Evolutionary conservation across 306 rosid genomes (phyloP).

Genomic region (Cicer judaicum): DNA sequence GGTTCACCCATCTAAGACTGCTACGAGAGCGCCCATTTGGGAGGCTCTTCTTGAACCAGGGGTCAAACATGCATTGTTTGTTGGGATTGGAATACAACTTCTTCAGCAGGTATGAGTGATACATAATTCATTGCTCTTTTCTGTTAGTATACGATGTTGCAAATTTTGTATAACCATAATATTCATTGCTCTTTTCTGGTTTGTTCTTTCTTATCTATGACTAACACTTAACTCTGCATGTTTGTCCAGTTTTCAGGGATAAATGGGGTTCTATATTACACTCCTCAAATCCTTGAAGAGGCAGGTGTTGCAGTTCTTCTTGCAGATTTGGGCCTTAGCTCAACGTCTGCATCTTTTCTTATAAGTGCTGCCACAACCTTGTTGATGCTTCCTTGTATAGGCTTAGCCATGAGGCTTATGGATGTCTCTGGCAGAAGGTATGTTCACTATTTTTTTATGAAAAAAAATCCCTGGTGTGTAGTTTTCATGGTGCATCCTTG

Average conservation of each 20-base stretch:
- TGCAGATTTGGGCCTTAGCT: constrained; percentile 59
- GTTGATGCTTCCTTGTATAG: constrained; percentile 84
- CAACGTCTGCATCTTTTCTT: constrained; percentile 73
- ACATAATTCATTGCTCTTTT: constrained; percentile 1
- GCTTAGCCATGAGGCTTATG: constrained; percentile 75
- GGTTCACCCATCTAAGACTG: constrained; percentile 82
- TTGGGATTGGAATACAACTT: constrained; percentile 80
- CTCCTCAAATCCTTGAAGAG: constrained; percentile 85
- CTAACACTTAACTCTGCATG: constrained; percentile 35
- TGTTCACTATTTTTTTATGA: background rate
- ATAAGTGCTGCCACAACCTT: constrained; percentile 80
- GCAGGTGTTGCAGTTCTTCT: constrained; percentile 86
- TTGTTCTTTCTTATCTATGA: constrained; percentile 4
- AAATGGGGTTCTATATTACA: constrained; percentile 86
- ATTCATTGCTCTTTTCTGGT: background rate
- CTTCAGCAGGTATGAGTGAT: constrained; percentile 76
- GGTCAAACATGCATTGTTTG: constrained; percentile 73
- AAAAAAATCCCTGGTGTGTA: background rate
- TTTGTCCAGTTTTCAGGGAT: constrained; percentile 76
- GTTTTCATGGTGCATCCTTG: constrained; percentile 13
- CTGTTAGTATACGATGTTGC: background rate
- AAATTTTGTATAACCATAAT: constrained; percentile 11
- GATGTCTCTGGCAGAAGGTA: constrained; percentile 81
- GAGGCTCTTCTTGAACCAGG: constrained; percentile 81
- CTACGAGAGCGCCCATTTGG: constrained; percentile 68